Conservation (phyloP, 768 basidiomycete genomes). For the Trametes cinnabarina region DNA sequence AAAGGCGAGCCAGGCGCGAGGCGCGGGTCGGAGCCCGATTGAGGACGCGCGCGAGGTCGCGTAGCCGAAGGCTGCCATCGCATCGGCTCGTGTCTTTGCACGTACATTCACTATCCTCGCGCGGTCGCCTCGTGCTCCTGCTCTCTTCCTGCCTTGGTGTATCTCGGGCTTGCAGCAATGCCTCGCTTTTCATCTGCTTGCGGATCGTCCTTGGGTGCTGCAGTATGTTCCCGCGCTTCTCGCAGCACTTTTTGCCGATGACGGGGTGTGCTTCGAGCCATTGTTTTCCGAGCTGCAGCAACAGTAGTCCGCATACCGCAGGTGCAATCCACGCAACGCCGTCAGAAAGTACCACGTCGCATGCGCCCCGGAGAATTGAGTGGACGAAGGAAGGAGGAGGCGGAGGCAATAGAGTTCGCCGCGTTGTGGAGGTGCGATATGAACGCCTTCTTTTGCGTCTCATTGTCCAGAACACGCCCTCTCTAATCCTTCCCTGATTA, state of each 20-base stretch:
- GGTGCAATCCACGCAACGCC: not conserved
- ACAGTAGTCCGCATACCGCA: not conserved
- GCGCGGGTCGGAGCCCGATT: not conserved
- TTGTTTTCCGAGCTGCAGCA: not conserved
- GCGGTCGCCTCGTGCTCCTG: not conserved
- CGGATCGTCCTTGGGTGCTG: not conserved
- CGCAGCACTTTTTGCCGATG: not conserved
- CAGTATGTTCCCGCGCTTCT: not conserved
- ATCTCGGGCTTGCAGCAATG: not conserved
- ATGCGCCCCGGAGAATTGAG: not conserved
- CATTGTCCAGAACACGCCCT: not conserved
- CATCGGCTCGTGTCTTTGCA: not conserved
- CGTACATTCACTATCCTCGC: not conserved
- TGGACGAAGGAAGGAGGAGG: not conserved
- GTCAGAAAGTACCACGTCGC: not conserved
- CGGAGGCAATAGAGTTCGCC: conserved; percentile 1
- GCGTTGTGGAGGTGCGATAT: conserved; percentile 2
- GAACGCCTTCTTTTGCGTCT: conserved; percentile 7
- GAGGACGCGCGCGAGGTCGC: not conserved
- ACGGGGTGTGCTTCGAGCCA: too few species aligned
- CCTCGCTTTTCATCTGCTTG: not conserved
- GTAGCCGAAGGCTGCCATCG: not conserved
- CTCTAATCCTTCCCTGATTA: not conserved
- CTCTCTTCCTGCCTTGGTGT: not conserved
- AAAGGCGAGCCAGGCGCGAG: too few species aligned